These are phyloP conservation scores for Hamigera avellanea DNA, from an alignment of 495 filamentous ascomycete species.

Conservation along the genomic window DNA sequence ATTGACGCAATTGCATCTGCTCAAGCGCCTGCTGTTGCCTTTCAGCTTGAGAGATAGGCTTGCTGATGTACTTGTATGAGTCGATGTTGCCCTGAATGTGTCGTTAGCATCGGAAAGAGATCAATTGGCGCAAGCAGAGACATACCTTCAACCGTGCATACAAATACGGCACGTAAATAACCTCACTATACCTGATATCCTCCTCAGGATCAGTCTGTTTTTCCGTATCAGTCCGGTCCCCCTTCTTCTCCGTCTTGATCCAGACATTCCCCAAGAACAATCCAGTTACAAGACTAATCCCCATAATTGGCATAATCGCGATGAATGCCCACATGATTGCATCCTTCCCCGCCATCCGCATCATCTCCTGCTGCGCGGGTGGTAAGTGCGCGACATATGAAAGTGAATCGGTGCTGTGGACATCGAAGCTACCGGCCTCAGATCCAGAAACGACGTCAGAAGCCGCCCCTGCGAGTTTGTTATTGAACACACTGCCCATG, in stretches of 20 bases:
- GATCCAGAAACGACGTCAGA: conserved; percentile 6
- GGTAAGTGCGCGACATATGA: conserved; percentile 11
- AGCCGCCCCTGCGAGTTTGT: conserved; percentile 21
- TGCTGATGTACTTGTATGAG: too few relatives aligned
- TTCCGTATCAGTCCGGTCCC: background rate
- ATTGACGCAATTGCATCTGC: too few relatives aligned
- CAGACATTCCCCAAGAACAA: conserved; percentile 42
- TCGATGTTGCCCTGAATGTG: too few relatives aligned
- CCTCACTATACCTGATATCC: conserved; percentile 6
- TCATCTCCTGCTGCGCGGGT: conserved; percentile 7
- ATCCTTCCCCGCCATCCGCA: conserved; percentile 21
- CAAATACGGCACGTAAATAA: conserved; percentile 14
- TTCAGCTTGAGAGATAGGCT: too few relatives aligned
- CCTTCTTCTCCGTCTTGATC: conserved; percentile 14
- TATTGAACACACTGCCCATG: conserved; percentile 51
- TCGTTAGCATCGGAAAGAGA: background rate
- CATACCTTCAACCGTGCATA: conserved; percentile 11
- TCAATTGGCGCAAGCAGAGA: background rate
- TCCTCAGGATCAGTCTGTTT: background rate
- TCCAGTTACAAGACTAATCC: conserved; percentile 28
- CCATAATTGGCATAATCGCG: conserved; percentile 42
- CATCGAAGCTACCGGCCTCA: conserved; percentile 1
- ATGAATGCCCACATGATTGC: conserved; percentile 48
- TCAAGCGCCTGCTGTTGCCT: too few relatives aligned
- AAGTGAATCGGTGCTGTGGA: conserved; percentile 10